Evolutionary conservation across 2,329 filamentous ascomycete species (phyloP), one percentile per base, ranked within the genome.

Genomic region (Lizonia empirigonia): DNA sequence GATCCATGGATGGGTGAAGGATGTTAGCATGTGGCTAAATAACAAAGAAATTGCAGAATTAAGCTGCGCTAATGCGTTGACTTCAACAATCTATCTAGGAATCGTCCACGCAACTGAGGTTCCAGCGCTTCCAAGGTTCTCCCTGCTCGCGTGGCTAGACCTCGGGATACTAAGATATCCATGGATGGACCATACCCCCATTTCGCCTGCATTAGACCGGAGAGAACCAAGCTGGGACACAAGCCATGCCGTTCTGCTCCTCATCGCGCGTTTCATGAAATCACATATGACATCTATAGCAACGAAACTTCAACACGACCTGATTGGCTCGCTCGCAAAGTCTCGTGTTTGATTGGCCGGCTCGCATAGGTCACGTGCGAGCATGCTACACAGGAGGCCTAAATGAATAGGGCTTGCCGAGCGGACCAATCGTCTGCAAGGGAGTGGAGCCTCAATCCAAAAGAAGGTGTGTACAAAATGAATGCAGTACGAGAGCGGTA

Each of bases 321-420:
- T 51, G 41, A 51, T 51, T 51, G 41, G 48, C 15, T 20, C 4
- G 12, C 30, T 51, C 48, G 48, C 15, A 32, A 4, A 36, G 2
- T n/a, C 7, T 15, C 22, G 24, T 29, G 26, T 30, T 18, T 45
- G n/a, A 51, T 51, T 51, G 34, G 48, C 24, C 34, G 10, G 41
- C 9, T 51, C 48, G 48, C 41, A 51, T 41, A 51, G 9, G 15
- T 51, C 48, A 51, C 48, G 48, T 36, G 48, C 10, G 5, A 15
- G 10, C 7, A 15, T 29, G 40, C 35, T 50, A 30, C 40, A 35
- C 23, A 40, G 41, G 19, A 45, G 10, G 40, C 48, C 48, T 51
- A 20, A 51, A 6, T 5, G 3, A 8, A n/a, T 19, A 24, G 3
- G 27, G n/a, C 22, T 19, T 16, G 18, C 29, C 35, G 40, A 40